Conservation (phyloP, 1,139 yeast genomes). For the Saccharomyces hybrid region DNA sequence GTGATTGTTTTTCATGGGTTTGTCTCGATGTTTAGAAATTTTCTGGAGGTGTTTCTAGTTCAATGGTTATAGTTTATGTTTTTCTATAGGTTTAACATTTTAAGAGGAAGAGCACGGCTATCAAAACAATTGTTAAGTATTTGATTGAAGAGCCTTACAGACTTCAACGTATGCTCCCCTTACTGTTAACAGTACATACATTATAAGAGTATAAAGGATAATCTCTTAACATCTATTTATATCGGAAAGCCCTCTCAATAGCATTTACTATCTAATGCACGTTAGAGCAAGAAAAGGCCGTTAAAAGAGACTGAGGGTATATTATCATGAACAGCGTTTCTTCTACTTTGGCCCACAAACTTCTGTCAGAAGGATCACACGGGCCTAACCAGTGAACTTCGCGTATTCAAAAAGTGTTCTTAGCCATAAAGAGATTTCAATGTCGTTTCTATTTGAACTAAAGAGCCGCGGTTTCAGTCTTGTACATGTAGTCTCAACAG, state of each 20-base stretch:
- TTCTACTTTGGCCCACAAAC: neutral
- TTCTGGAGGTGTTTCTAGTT: neutral
- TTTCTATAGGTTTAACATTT: neutral
- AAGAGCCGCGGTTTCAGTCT: neutral
- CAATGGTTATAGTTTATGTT: neutral
- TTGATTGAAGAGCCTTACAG: neutral
- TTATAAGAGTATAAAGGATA: neutral
- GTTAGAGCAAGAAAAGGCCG: neutral
- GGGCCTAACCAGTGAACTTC: neutral
- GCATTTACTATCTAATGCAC: neutral
- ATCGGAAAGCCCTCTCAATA: neutral
- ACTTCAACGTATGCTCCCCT: neutral
- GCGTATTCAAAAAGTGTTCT: neutral
- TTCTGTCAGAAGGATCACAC: neutral
- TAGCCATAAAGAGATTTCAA: neutral
- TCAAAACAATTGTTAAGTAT: neutral
- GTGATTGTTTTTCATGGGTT: neutral
- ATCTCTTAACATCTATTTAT: neutral
- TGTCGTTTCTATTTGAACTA: neutral
- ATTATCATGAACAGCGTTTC: neutral
- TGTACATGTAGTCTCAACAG: conserved; percentile 10
- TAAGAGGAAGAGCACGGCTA: neutral
- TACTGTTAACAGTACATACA: neutral
- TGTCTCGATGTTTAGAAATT: neutral
- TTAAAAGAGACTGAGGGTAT: neutral